Conservation (phyloP, 352 stramenopile species). For the Globisporangium irregulare region DNA sequence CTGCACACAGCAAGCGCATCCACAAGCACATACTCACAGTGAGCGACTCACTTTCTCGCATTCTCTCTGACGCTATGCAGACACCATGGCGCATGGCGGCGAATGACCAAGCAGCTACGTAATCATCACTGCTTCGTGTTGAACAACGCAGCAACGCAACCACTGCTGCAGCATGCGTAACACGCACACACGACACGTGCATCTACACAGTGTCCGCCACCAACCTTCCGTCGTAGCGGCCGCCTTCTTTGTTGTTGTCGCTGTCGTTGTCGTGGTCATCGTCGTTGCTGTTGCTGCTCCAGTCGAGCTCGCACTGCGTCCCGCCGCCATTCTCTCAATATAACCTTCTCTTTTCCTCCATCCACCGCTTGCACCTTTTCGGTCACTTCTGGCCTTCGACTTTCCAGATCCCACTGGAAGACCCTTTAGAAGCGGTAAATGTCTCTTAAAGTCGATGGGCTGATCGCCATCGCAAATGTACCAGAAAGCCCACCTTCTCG, state of each 20-base stretch:
- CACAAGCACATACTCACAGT: neutral
- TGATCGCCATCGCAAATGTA: too few species aligned
- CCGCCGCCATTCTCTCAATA: neutral
- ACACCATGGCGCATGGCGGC: neutral
- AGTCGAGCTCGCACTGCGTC: neutral
- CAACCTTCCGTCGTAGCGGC: neutral
- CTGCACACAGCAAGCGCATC: conserved; percentile 19
- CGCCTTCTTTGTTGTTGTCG: conserved; percentile 5
- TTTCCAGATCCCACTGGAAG: too few species aligned
- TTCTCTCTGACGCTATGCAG: neutral
- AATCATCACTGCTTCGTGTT: neutral
- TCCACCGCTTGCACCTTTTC: conserved; percentile 6
- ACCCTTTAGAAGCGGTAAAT: too few species aligned
- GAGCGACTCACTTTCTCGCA: neutral
- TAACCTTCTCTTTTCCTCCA: neutral
- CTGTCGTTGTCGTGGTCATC: neutral
- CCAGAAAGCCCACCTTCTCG: too few species aligned
- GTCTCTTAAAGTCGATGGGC: too few species aligned
- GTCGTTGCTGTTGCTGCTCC: conserved; percentile 3
- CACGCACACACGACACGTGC: neutral
- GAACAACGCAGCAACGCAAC: neutral
- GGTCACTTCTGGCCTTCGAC: neutral
- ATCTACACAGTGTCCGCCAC: too few species aligned
- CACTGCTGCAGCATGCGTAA: neutral
- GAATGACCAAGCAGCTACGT: neutral